phyloP scores from a whole-genome alignment of 495 filamentous ascomycete species.

The Aspergillus homomorphus region DNA sequence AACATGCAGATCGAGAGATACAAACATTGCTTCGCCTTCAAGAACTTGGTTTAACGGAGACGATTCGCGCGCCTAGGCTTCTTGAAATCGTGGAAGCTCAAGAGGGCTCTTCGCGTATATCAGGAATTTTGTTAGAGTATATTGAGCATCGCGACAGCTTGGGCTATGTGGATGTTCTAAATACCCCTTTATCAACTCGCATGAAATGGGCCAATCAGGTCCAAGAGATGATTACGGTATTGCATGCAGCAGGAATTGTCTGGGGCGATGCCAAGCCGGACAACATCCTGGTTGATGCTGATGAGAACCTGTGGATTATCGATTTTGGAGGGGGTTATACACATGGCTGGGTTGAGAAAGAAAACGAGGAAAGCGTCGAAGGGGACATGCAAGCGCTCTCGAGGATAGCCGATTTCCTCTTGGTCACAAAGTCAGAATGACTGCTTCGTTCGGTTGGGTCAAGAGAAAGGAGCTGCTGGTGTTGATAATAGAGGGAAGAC shows the following conservation, averaged over 20 bases:
- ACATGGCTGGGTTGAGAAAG: conserved; percentile 41
- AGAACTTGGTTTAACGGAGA: not conserved
- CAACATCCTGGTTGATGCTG: conserved; percentile 43
- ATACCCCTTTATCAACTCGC: not conserved
- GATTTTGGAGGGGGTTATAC: conserved; percentile 47
- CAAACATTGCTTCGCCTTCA: not conserved
- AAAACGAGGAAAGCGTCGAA: conserved; percentile 34
- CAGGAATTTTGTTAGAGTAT: conserved; percentile 4
- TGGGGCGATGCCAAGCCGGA: conserved; percentile 49
- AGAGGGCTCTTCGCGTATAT: not conserved
- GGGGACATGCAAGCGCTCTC: conserved; percentile 31
- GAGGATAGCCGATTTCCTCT: conserved; percentile 7
- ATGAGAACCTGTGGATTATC: conserved; percentile 43
- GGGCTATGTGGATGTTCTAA: conserved; percentile 6
- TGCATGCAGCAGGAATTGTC: conserved; percentile 25
- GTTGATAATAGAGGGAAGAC: too few species aligned
- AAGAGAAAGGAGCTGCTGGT: too few species aligned
- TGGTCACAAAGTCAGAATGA: too few species aligned
- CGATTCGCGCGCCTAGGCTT: not conserved
- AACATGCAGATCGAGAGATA: conserved; percentile 2
- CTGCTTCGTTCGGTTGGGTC: too few species aligned
- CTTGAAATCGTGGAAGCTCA: not conserved
- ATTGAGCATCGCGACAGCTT: conserved; percentile 7
- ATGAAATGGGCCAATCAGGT: conserved; percentile 10
- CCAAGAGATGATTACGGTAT: not conserved